Percentiles rank a stretch among this genome's conserved stretches.
Conservation (phyloP, 257 asterid genomes). For the Plantago major region DNA sequence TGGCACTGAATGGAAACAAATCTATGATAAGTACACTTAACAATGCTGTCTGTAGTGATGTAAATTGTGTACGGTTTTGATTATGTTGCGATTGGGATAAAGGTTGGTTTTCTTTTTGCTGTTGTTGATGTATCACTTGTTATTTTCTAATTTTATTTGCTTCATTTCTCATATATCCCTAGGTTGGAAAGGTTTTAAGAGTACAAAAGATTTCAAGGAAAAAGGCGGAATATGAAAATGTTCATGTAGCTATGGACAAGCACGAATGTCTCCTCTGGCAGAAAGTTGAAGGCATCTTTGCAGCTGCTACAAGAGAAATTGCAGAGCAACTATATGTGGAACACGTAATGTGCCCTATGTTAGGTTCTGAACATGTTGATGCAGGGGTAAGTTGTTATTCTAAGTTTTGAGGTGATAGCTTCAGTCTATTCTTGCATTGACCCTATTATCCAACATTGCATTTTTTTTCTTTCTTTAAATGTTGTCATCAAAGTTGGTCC, state of each 20-base stretch:
- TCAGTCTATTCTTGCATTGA: no score
- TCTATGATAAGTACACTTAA: slow-evolving; percentile 11
- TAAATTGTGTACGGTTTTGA: slow-evolving; percentile 12
- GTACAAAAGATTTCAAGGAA: slow-evolving; percentile 59
- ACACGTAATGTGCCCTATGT: slow-evolving; percentile 67
- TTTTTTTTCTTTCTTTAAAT: no score
- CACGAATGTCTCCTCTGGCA: slow-evolving; percentile 67
- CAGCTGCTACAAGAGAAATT: slow-evolving; percentile 70
- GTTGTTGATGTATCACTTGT: no score
- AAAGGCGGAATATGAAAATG: slow-evolving; percentile 46
- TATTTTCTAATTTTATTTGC: background rate
- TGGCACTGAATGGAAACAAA: background rate
- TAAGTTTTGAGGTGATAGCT: slow-evolving; percentile 9
- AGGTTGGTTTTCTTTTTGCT: no score
- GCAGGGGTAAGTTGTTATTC: slow-evolving; percentile 61
- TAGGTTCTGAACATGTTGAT: slow-evolving; percentile 86
- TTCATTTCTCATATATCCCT: slow-evolving; percentile 15
- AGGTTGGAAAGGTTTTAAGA: slow-evolving; percentile 86
- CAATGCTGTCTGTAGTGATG: slow-evolving; percentile 12
- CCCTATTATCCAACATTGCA: no score
- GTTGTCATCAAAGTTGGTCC: no score
- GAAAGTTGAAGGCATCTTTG: slow-evolving; percentile 48
- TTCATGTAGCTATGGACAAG: slow-evolving; percentile 44
- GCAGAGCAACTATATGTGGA: slow-evolving; percentile 67
- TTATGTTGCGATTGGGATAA: background rate